Conservation (phyloP, 352 stramenopile genomes). For the Globisporangium takayamanum region DNA sequence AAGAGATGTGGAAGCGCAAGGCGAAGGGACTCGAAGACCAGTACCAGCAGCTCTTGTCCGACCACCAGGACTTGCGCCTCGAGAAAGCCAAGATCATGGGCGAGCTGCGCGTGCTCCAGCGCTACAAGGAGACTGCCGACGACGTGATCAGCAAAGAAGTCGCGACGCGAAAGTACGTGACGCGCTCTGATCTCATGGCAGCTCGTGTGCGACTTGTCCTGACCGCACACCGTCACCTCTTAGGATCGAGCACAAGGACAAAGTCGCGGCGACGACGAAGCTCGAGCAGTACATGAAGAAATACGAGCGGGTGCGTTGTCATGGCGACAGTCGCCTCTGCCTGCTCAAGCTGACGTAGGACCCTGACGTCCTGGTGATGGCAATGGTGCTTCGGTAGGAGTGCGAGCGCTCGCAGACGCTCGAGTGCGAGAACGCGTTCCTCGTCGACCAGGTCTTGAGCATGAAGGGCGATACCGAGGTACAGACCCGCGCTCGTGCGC, state of each 20-base stretch:
- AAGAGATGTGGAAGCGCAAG: slow-evolving; percentile 77
- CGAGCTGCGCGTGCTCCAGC: slow-evolving; percentile 59
- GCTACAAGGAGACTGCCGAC: slow-evolving; percentile 67
- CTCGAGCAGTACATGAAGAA: slow-evolving; percentile 81
- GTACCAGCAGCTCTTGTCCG: slow-evolving; percentile 55
- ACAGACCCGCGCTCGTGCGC: not conserved
- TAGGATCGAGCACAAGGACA: slow-evolving; percentile 64
- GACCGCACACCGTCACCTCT: not conserved
- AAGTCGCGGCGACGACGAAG: slow-evolving; percentile 49
- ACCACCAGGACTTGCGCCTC: slow-evolving; percentile 63
- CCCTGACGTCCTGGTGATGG: not conserved
- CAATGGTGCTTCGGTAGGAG: slow-evolving; percentile 18
- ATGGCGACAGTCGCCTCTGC: not conserved
- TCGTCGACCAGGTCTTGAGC: slow-evolving; percentile 59
- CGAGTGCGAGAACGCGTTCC: slow-evolving; percentile 61
- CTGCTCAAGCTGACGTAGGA: not conserved
- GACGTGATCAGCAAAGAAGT: slow-evolving; percentile 55
- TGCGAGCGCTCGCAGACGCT: slow-evolving; percentile 52
- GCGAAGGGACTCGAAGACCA: slow-evolving; percentile 61
- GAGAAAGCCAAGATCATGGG: slow-evolving; percentile 63
- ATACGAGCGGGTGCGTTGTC: slow-evolving; percentile 42
- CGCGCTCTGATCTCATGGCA: not conserved
- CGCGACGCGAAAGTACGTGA: slow-evolving; percentile 40
- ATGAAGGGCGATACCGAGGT: slow-evolving; percentile 73
- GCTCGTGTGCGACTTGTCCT: not conserved